phyloP scores from a whole-genome alignment of 2,329 filamentous ascomycete genomes.

The Ophiostoma sp. region DNA sequence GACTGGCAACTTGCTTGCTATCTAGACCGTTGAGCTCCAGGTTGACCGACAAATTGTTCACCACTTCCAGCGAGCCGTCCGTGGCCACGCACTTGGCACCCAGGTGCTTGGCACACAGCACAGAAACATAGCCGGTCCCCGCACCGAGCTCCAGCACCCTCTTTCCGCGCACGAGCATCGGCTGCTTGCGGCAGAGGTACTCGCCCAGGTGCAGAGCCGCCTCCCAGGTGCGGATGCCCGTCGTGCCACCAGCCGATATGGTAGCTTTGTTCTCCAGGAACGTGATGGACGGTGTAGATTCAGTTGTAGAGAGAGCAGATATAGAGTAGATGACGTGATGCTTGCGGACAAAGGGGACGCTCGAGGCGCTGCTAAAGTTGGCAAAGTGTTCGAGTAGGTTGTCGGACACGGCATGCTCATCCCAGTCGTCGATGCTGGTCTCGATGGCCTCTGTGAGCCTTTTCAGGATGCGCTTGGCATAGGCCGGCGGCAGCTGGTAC shows the following conservation, averaged over 20 bases:
- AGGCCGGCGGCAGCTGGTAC: constrained; percentile 60
- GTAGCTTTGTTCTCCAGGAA: constrained; percentile 64
- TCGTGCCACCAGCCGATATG: constrained; percentile 66
- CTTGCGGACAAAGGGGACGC: constrained; percentile 56
- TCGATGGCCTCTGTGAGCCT: constrained; percentile 66
- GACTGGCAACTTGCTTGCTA: constrained; percentile 41
- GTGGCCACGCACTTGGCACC: constrained; percentile 59
- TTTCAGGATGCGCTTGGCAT: constrained; percentile 69
- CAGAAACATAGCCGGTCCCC: constrained; percentile 69
- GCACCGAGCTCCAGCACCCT: constrained; percentile 67
- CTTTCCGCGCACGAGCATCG: constrained; percentile 46
- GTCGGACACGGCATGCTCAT: constrained; percentile 73
- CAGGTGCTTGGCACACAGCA: constrained; percentile 66
- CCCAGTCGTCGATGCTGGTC: constrained; percentile 69
- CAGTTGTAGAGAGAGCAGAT: constrained; percentile 34
- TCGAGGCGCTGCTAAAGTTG: constrained; percentile 55
- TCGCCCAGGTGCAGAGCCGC: constrained; percentile 68
- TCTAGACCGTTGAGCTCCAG: constrained; percentile 61
- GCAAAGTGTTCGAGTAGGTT: constrained; percentile 66
- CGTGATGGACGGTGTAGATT: constrained; percentile 40
- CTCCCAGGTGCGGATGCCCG: constrained; percentile 76
- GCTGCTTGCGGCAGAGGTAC: constrained; percentile 53
- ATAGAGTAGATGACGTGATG: constrained; percentile 68
- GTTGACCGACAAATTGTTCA: constrained; percentile 62
- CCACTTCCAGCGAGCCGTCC: constrained; percentile 68